Conservation (phyloP, 768 basidiomycete species). For the Calvatia gigantea region DNA sequence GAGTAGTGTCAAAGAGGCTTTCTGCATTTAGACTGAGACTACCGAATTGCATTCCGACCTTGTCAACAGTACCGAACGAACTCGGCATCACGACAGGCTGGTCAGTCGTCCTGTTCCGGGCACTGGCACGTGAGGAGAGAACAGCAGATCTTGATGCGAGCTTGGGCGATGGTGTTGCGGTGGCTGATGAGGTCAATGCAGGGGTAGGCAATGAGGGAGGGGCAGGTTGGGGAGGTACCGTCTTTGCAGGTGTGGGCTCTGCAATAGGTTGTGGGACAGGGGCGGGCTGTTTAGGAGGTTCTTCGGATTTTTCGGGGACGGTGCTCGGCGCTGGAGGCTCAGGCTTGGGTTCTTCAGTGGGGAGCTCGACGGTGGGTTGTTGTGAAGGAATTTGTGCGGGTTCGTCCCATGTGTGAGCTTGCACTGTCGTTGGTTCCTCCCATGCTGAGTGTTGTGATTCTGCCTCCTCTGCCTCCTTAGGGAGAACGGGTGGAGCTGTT, state of each 20-base stretch:
- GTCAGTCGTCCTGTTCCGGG: constrained; percentile 69
- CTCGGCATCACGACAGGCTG: constrained; percentile 82
- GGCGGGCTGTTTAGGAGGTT: constrained; percentile 22
- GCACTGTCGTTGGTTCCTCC: constrained; percentile 73
- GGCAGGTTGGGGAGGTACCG: constrained; percentile 33
- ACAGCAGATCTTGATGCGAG: constrained; percentile 50
- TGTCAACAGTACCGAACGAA: constrained; percentile 66
- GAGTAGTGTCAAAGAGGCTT: constrained; percentile 45
- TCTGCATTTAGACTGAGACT: constrained; percentile 77
- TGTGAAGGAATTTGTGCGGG: constrained; percentile 29
- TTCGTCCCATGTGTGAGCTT: constrained; percentile 69
- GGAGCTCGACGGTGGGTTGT: constrained; percentile 17
- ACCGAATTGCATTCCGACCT: constrained; percentile 88
- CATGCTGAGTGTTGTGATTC: constrained; percentile 40
- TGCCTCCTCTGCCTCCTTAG: constrained; percentile 23
- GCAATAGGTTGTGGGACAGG: constrained; percentile 28
- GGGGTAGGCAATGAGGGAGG: constrained; percentile 25
- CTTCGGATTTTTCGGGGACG: constrained; percentile 21
- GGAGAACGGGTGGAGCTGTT: constrained; percentile 23
- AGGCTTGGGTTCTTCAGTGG: constrained; percentile 23
- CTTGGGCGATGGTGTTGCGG: constrained; percentile 46
- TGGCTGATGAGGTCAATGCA: constrained; percentile 30
- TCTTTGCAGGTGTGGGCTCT: constrained; percentile 24
- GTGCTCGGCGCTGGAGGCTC: constrained; percentile 22
- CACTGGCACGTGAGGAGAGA: constrained; percentile 50